These are phyloP conservation scores for Candida coleopterorum DNA, from an alignment of 805 yeast species.

Conservation along the genomic window DNA sequence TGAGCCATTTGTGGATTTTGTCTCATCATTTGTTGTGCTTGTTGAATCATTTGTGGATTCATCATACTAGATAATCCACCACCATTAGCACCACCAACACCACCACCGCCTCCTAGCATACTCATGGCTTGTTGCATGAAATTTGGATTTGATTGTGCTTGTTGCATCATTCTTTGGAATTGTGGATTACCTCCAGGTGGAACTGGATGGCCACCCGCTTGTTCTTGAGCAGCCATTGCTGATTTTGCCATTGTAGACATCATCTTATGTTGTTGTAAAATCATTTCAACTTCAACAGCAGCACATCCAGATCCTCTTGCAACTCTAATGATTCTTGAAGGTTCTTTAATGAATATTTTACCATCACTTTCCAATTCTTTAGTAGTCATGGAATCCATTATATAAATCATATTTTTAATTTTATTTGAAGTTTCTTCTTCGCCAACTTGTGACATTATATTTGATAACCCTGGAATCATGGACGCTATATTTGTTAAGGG, in stretches of 20 bases:
- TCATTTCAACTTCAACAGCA: slow-evolving; percentile 89
- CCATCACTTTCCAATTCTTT: slow-evolving; percentile 91
- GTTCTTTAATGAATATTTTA: slow-evolving; percentile 68
- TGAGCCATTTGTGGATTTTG: slow-evolving; percentile 40
- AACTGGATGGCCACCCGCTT: slow-evolving; percentile 7
- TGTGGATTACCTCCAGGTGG: slow-evolving; percentile 29
- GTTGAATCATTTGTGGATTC: slow-evolving; percentile 48
- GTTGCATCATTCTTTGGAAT: slow-evolving; percentile 51
- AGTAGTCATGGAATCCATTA: slow-evolving; percentile 94
- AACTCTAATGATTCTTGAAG: slow-evolving; percentile 80
- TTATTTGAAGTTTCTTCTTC: slow-evolving; percentile 87
- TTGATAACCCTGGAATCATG: slow-evolving; percentile 90
- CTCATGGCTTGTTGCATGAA: slow-evolving; percentile 61
- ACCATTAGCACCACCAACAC: slow-evolving; percentile 25
- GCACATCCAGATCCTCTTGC: slow-evolving; percentile 94
- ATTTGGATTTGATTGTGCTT: slow-evolving; percentile 47
- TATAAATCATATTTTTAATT: slow-evolving; percentile 82
- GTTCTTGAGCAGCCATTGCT: slow-evolving; percentile 41
- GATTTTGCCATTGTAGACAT: slow-evolving; percentile 90
- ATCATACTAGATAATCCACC: slow-evolving; percentile 48
- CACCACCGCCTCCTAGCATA: slow-evolving; percentile 52
- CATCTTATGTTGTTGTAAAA: slow-evolving; percentile 84
- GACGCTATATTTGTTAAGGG: slow-evolving; percentile 90
- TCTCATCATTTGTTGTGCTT: slow-evolving; percentile 45
- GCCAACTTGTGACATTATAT: slow-evolving; percentile 78